Conservation (phyloP, 441 rosid species). For the Croton setiger region DNA sequence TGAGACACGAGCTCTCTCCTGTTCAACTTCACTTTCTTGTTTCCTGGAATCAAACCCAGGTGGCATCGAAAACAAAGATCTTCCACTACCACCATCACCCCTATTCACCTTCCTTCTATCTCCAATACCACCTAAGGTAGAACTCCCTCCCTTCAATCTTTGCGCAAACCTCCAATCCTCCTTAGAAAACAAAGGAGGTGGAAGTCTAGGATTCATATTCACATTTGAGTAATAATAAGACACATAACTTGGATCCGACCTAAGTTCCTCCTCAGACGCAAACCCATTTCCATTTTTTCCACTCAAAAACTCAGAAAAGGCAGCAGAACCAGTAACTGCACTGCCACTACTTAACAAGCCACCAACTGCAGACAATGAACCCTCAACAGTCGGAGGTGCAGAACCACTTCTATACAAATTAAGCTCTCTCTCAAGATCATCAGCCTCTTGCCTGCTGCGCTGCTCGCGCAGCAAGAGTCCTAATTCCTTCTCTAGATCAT, state of each 20-base stretch:
- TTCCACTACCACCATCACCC: constrained; percentile 40
- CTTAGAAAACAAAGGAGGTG: constrained; percentile 84
- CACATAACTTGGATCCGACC: constrained; percentile 88
- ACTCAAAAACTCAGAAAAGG: constrained; percentile 47
- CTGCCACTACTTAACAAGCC: constrained; percentile 48
- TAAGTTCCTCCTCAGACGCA: constrained; percentile 61
- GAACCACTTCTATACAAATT: constrained; percentile 91
- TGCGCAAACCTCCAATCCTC: constrained; percentile 90
- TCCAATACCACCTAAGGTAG: constrained; percentile 72
- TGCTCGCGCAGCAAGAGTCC: constrained; percentile 66
- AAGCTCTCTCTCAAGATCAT: constrained; percentile 65
- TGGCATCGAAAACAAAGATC: constrained; percentile 70
- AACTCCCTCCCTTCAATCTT: constrained; percentile 65
- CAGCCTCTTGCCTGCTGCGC: constrained; percentile 54
- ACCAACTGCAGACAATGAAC: constrained; percentile 72
- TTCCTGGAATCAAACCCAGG: constrained; percentile 83
- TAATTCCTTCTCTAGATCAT: constrained; percentile 70
- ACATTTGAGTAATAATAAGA: constrained; percentile 79
- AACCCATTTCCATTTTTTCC: constrained; percentile 46
- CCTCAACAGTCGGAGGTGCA: constrained; percentile 97
- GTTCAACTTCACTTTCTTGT: constrained; percentile 46
- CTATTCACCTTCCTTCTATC: constrained; percentile 67
- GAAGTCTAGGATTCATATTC: constrained; percentile 94
- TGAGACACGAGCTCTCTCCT: constrained; percentile 38
- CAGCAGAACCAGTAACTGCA: constrained; percentile 31